Evolutionary conservation across 2,329 filamentous ascomycete genomes (phyloP).

Genomic region (Ceratocystis harringtonii): DNA sequence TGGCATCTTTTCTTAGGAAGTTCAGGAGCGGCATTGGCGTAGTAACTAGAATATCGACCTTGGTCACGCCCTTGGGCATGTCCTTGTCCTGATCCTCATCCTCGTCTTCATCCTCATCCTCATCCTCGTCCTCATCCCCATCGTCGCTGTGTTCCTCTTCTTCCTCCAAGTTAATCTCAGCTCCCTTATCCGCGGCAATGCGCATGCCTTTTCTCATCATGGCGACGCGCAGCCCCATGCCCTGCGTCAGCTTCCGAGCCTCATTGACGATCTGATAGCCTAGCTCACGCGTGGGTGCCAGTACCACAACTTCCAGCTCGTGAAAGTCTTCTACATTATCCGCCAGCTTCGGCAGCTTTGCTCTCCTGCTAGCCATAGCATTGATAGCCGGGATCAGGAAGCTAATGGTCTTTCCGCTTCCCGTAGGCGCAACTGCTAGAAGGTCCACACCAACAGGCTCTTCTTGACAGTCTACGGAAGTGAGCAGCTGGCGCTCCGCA

Average conservation of each 20-base stretch:
- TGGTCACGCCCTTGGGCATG: constrained; percentile 19
- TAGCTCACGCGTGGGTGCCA: constrained; percentile 67
- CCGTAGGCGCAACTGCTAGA: constrained; percentile 79
- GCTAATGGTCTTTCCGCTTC: constrained; percentile 89
- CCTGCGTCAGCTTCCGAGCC: constrained; percentile 61
- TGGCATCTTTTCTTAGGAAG: constrained; percentile 37
- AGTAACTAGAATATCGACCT: constrained; percentile 28
- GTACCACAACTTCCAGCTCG: constrained; percentile 49
- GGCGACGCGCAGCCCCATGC: constrained; percentile 64
- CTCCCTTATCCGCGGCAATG: constrained; percentile 36
- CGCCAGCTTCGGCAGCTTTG: constrained; percentile 26
- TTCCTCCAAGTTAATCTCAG: constrained; percentile 23
- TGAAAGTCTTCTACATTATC: constrained; percentile 29
- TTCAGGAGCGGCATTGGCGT: constrained; percentile 54
- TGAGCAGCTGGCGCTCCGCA: neutral
- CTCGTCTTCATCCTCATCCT: constrained; percentile 25
- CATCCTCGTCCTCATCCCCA: constrained; percentile 25
- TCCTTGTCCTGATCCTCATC: constrained; percentile 26
- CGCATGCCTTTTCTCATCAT: constrained; percentile 77
- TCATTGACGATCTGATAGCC: constrained; percentile 72
- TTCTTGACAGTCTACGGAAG: constrained; percentile 21
- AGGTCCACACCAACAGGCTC: constrained; percentile 41
- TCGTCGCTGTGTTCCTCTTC: constrained; percentile 29
- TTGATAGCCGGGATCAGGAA: constrained; percentile 83
- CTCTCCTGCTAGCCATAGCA: constrained; percentile 46